These are phyloP conservation scores for Arthrocladium fulminans DNA, from an alignment of 2,329 filamentous ascomycete species.

Conservation along the genomic window DNA sequence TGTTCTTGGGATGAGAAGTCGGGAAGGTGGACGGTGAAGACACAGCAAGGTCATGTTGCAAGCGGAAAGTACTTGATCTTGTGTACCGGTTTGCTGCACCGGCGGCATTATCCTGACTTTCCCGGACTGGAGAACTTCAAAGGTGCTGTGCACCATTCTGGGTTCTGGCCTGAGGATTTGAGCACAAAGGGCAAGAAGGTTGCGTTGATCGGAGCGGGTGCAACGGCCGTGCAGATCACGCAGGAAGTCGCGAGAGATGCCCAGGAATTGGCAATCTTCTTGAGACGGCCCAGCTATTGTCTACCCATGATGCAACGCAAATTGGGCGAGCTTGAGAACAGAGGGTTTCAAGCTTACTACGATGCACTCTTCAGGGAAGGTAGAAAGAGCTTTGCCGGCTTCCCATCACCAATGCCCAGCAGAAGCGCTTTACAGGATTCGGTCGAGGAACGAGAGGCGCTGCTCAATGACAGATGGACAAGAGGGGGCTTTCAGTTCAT, in stretches of 20 bases:
- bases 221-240: conserved; percentile 55
- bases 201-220: conserved; percentile 56
- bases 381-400: conserved; percentile 47
- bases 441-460: conserved; percentile 29
- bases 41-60: conserved; percentile 27
- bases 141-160: conserved; percentile 52
- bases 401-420: conserved; percentile 47
- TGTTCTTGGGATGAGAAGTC: conserved; percentile 28
- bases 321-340: conserved; percentile 42
- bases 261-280: conserved; percentile 44
- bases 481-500: conserved; percentile 48
- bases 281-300: conserved; percentile 57
- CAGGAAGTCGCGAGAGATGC: conserved; percentile 51
- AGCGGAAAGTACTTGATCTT: conserved; percentile 17
- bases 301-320: conserved; percentile 50
- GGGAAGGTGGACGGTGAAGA: conserved; percentile 33
- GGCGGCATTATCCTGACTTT: conserved; percentile 52
- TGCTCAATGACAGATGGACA: conserved; percentile 42
- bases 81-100: conserved; percentile 30
- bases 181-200: conserved; percentile 51
- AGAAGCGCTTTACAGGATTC: conserved; percentile 27
- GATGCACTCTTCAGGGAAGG: conserved; percentile 48
- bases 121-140: conserved; percentile 51
- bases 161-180: conserved; percentile 51
- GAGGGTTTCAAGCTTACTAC: conserved; percentile 38